Base-by-base conservation (phyloP, 2,329 filamentous ascomycete genomes). In the Helotiales sp. region DNA sequence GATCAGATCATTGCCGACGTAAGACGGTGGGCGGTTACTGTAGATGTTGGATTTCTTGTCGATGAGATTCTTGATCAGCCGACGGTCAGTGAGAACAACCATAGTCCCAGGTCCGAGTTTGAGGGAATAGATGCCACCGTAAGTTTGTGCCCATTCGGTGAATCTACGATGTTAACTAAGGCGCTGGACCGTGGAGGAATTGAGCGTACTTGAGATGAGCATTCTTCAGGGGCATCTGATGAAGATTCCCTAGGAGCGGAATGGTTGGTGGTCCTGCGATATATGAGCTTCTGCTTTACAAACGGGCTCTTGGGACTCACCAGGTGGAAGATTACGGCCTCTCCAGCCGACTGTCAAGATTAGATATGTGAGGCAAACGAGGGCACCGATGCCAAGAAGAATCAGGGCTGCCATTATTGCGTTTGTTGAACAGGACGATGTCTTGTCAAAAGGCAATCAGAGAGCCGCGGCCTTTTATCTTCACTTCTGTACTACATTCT, bases 1-100 rank as follows among this genome's bases (percentile, higher is more conserved):
- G 58, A 85, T 82, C 28, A 85, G 72, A 13, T 73, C 70, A 37
- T 81, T 74, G 1, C 78, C 76, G 10, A 85, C 80, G 63, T 82
- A 80, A 0, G 78, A 81, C 0, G 74, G 70, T 0, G 82, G 82
- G 1, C 82, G 75, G 55, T 79, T 73, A 68, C 78, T 82, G 71
- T 71, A 72, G 26, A 64, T 68, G 20, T 64, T 45, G n/a, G 65
- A 64, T 55, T 69, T 72, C 28, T 69, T 68, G 47, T 71, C 70
- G 17, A 72, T 54, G 15, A 72, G 49, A 26, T 70, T 43, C 34
- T 72, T 69, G 52, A 71, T 60, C 6, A 64, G 24, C 3, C 63
- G 47, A 1, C 58, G 63, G 24, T 65, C 61, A 2, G 59, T 68
- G 22, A 72, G 49, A 1, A 73, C 68, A 22, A 72, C 40, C 22